Conservation (phyloP, 164 flowering plant genomes). For the Stephania yunnanensis region DNA sequence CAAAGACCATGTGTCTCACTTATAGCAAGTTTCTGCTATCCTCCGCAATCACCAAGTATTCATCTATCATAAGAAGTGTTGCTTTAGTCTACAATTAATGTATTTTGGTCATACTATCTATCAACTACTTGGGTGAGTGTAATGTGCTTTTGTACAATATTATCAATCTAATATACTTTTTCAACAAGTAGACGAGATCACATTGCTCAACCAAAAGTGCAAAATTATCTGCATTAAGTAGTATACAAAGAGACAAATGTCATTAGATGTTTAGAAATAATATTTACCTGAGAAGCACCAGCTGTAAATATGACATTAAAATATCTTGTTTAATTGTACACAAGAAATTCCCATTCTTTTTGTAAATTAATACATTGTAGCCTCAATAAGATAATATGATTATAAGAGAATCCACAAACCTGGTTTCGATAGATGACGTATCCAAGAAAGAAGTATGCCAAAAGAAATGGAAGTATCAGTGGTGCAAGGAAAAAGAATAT, state of each 20-base stretch:
- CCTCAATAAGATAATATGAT: background rate
- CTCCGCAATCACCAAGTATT: no score
- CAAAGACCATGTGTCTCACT: no score
- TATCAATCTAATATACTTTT: no score
- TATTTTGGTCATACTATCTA: no score
- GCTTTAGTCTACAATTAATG: no score
- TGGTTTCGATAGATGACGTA: constrained; percentile 81
- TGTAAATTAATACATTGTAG: background rate
- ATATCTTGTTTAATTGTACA: background rate
- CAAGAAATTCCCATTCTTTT: background rate
- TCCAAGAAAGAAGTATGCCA: constrained; percentile 72
- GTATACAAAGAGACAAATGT: background rate
- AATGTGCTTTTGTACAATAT: no score
- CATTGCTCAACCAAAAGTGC: background rate
- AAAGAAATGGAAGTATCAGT: constrained; percentile 75
- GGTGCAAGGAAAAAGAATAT: constrained; percentile 92
- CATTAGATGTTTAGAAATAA: background rate
- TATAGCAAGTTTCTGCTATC: no score
- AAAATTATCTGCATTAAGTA: background rate
- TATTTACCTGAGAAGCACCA: background rate
- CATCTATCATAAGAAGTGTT: no score
- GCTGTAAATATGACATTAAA: background rate
- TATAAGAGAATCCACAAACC: constrained; percentile 34
- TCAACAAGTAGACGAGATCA: background rate
- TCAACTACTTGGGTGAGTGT: no score